phyloP scores from a whole-genome alignment of 495 filamentous ascomycete genomes.

The Xylaria telfairii region DNA sequence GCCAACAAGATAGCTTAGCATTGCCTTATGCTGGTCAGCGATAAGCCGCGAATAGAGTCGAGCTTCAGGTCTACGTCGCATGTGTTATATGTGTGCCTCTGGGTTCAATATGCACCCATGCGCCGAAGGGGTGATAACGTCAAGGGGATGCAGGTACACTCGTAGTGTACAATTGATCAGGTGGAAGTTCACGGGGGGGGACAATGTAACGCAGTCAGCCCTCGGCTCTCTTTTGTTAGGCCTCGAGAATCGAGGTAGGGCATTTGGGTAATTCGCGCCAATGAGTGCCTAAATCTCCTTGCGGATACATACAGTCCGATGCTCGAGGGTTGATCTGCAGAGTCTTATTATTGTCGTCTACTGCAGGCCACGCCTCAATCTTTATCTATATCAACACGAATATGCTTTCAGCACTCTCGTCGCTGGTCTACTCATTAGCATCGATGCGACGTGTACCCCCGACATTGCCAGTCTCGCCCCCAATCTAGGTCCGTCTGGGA shows the following conservation, averaged over 20 bases:
- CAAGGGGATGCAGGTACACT: slow-evolving; percentile 18
- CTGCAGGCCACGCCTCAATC: slow-evolving; percentile 1
- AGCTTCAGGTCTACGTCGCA: background rate
- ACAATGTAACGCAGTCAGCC: slow-evolving; percentile 13
- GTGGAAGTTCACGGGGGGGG: slow-evolving; percentile 6
- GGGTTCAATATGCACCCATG: slow-evolving; percentile 1
- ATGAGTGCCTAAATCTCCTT: slow-evolving; percentile 1
- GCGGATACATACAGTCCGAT: slow-evolving; percentile 13
- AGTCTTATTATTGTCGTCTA: slow-evolving; percentile 3
- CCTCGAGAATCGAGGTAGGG: slow-evolving; percentile 1
- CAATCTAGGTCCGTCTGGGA: background rate
- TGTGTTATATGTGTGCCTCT: too few species aligned
- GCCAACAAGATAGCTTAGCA: slow-evolving; percentile 1
- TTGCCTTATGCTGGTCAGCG: slow-evolving; percentile 9
- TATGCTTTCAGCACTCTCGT: background rate
- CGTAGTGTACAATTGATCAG: slow-evolving; percentile 6
- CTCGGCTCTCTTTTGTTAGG: slow-evolving; percentile 2
- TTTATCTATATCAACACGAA: background rate
- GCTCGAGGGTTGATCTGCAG: slow-evolving; percentile 6
- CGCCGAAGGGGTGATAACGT: slow-evolving; percentile 13
- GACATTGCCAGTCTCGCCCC: background rate
- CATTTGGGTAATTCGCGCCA: slow-evolving; percentile 11
- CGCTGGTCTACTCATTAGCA: background rate
- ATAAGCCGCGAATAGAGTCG: slow-evolving; percentile 11
- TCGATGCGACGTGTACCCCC: background rate